These are phyloP conservation scores for Coniochaeta sp. DNA, from an alignment of 2,329 filamentous ascomycete genomes.

Conservation along the genomic window DNA sequence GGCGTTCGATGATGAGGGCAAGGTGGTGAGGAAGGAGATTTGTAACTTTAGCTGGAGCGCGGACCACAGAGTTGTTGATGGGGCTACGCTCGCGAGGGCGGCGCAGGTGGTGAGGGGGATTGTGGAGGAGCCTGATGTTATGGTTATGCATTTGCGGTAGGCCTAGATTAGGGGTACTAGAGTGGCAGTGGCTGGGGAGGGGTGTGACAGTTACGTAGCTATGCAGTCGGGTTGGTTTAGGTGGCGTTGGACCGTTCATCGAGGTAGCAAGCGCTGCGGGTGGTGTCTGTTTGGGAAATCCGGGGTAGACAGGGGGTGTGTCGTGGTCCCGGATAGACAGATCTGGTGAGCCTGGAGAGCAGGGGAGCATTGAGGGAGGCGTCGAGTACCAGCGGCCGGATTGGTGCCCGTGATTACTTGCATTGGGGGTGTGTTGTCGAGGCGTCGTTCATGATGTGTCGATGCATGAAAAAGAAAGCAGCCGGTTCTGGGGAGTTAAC, in stretches of 20 bases:
- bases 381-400: not conserved
- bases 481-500: not conserved
- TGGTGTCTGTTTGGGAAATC: not conserved
- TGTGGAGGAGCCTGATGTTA: conserved; percentile 78
- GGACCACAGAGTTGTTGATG: conserved; percentile 90
- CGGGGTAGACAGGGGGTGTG: not conserved
- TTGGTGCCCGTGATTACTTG: not conserved
- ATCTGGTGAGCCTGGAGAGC: too few species aligned
- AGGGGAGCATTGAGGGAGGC: too few species aligned
- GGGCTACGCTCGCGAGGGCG: conserved; percentile 87
- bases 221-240: too few species aligned
- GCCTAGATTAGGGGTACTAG: not conserved
- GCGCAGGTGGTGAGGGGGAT: conserved; percentile 71
- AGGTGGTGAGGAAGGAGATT: conserved; percentile 68
- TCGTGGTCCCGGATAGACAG: too few species aligned
- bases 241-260: not conserved
- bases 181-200: not conserved
- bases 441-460: not conserved
- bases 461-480: not conserved
- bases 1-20: conserved; percentile 59
- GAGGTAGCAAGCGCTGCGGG: not conserved
- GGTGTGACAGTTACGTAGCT: not conserved
- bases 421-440: not conserved
- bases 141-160: conserved; percentile 77
- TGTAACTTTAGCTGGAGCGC: conserved; percentile 95